Conservation (phyloP, 495 filamentous ascomycete species). For the Staphylotrichum tortipilum region DNA sequence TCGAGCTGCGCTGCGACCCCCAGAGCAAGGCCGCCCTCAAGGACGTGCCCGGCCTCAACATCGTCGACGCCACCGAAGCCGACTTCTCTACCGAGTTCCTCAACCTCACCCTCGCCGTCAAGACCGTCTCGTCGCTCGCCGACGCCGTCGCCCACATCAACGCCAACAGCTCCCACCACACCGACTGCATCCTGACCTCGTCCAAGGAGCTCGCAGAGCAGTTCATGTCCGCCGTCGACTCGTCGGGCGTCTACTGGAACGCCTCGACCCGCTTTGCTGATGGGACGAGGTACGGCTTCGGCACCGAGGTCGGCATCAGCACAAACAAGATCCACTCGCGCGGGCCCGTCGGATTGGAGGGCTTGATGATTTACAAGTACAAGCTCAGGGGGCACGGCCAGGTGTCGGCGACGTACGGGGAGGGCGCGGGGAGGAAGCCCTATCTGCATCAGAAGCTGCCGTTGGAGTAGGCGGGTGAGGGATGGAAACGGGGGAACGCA, state of each 20-base stretch:
- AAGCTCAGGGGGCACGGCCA: constrained; percentile 75
- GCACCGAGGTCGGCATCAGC: constrained; percentile 94
- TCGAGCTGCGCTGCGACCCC: constrained; percentile 75
- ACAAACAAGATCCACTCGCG: constrained; percentile 97
- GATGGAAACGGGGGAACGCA: constrained; percentile 1
- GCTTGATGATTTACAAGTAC: constrained; percentile 96
- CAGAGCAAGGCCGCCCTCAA: constrained; percentile 53
- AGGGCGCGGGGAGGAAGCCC: constrained; percentile 54
- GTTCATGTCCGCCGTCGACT: constrained; percentile 81
- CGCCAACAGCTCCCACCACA: constrained; percentile 84
- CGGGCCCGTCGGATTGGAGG: constrained; percentile 89
- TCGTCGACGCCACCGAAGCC: constrained; percentile 54
- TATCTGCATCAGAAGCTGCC: constrained; percentile 61
- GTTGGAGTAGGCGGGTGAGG: constrained; percentile 11
- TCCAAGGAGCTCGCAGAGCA: constrained; percentile 54
- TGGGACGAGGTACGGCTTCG: constrained; percentile 94
- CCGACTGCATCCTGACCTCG: constrained; percentile 78
- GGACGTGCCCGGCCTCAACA: constrained; percentile 24
- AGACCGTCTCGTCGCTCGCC: constrained; percentile 58
- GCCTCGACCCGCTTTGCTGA: constrained; percentile 90
- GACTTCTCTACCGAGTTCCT: constrained; percentile 92
- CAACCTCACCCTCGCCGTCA: constrained; percentile 74
- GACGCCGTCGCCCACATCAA: constrained; percentile 86
- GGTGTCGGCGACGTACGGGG: constrained; percentile 61
- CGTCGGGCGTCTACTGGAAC: constrained; percentile 94